These are phyloP conservation scores for Arthrobotrys sinensis DNA, from an alignment of 2,329 filamentous ascomycete genomes.

Conservation along the genomic window DNA sequence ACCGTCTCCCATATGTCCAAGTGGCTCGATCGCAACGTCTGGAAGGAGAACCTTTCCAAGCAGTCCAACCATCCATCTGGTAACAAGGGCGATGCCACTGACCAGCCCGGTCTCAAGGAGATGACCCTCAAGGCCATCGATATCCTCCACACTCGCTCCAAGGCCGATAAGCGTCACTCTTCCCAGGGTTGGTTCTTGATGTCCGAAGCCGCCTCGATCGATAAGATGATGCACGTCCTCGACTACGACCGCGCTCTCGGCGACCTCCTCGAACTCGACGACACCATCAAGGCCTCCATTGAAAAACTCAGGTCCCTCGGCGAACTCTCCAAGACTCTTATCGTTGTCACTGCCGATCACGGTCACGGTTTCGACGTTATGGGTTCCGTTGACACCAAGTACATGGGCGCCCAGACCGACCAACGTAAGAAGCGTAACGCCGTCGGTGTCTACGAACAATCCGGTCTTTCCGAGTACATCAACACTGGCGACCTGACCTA, in stretches of 20 bases:
- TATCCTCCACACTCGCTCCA: slow-evolving; percentile 78
- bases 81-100: slow-evolving; percentile 75
- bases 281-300: slow-evolving; percentile 83
- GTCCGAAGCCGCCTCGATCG: slow-evolving; percentile 86
- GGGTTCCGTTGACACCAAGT: slow-evolving; percentile 84
- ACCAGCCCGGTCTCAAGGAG: slow-evolving; percentile 86
- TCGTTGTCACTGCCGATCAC: slow-evolving; percentile 88
- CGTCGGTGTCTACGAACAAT: slow-evolving; percentile 80
- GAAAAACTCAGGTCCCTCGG: slow-evolving; percentile 77
- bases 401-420: slow-evolving; percentile 76
- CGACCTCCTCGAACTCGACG: slow-evolving; percentile 85
- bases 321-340: slow-evolving; percentile 80
- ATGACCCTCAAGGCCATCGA: slow-evolving; percentile 92
- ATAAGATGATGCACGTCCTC: slow-evolving; percentile 89
- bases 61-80: slow-evolving; percentile 80
- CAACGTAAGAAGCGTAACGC: slow-evolving; percentile 83
- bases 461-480: slow-evolving; percentile 82
- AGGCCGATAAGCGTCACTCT: slow-evolving; percentile 65
- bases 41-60: slow-evolving; percentile 77
- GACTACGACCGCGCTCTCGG: slow-evolving; percentile 89
- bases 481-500: slow-evolving; percentile 76
- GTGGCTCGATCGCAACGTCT: slow-evolving; percentile 89
- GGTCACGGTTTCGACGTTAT: slow-evolving; percentile 92
- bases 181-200: slow-evolving; percentile 83
- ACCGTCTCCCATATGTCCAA: slow-evolving; percentile 81